Conservation (phyloP, 2,329 filamentous ascomycete genomes). For the Penicillium sclerotigenum region DNA sequence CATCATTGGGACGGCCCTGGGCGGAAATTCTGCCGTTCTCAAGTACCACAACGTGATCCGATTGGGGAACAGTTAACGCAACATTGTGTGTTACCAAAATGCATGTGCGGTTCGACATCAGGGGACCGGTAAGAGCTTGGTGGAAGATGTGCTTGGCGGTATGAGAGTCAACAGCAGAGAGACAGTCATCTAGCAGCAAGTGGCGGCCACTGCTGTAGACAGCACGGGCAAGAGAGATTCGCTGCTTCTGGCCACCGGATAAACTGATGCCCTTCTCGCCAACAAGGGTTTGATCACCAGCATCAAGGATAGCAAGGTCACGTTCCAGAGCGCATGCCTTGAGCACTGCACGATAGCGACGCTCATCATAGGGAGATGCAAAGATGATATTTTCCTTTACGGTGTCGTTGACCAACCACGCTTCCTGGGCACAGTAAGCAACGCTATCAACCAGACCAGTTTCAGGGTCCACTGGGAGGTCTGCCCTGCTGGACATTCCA, state of each 20-base stretch:
- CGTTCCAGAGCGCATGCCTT: constrained; percentile 86
- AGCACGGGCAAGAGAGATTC: constrained; percentile 92
- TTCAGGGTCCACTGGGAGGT: constrained; percentile 74
- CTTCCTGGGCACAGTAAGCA: constrained; percentile 93
- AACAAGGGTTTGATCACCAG: constrained; percentile 87
- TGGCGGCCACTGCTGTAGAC: constrained; percentile 95
- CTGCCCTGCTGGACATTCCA: constrained; percentile 73
- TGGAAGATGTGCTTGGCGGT: constrained; percentile 98
- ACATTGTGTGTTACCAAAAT: constrained; percentile 95
- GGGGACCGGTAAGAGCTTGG: constrained; percentile 80
- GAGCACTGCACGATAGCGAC: constrained; percentile 82
- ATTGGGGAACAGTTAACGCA: constrained; percentile 75
- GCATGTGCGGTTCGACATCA: constrained; percentile 87
- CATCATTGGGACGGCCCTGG: constrained; percentile 72
- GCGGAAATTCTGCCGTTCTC: constrained; percentile 78
- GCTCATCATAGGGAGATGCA: constrained; percentile 72
- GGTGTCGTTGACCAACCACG: constrained; percentile 93
- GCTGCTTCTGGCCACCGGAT: constrained; percentile 95
- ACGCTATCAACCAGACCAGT: constrained; percentile 88
- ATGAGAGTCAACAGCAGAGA: constrained; percentile 95
- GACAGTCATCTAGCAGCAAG: constrained; percentile 86
- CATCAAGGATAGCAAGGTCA: constrained; percentile 87
- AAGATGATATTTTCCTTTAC: constrained; percentile 97
- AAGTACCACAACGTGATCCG: constrained; percentile 77
- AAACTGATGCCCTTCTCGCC: constrained; percentile 97